Conservation (phyloP, 176 grass and related monocot genomes). For the Puya raimondii region DNA sequence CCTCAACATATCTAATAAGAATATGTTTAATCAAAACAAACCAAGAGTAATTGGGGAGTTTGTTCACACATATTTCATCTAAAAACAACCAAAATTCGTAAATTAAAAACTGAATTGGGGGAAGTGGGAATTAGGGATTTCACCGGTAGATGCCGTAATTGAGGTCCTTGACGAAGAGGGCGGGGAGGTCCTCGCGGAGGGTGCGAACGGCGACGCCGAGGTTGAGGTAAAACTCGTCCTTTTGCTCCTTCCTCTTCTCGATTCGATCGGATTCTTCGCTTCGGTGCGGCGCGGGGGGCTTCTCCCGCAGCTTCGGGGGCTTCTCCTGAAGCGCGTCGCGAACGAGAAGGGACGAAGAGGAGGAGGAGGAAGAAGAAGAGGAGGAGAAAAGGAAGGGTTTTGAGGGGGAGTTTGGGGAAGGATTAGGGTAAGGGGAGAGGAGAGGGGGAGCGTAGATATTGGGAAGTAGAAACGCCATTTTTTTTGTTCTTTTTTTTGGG, state of each 20-base stretch:
- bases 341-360: slow-evolving; percentile 17
- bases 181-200: slow-evolving; percentile 79
- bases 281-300: slow-evolving; percentile 18
- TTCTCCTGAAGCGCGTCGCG: slow-evolving; percentile 39
- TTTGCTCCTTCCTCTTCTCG: slow-evolving; percentile 32
- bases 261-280: slow-evolving; percentile 19
- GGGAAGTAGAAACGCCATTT: slow-evolving; percentile 83
- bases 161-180: slow-evolving; percentile 62
- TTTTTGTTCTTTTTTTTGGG: too few relatives aligned
- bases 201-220: slow-evolving; percentile 82
- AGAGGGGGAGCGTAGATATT: slow-evolving; percentile 62
- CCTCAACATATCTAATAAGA: too few relatives aligned
- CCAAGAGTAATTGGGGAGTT: too few relatives aligned
- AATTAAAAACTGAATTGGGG: background rate
- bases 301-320: slow-evolving; percentile 6
- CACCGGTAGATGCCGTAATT: slow-evolving; percentile 94
- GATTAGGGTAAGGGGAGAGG: slow-evolving; percentile 31
- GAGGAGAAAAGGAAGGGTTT: slow-evolving; percentile 12
- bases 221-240: slow-evolving; percentile 89
- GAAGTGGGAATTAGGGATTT: background rate
- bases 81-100: background rate
- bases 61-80: slow-evolving; percentile 4
- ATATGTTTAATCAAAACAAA: too few relatives aligned
- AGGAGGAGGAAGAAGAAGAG: slow-evolving; percentile 26
- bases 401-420: slow-evolving; percentile 24